phyloP scores from a whole-genome alignment of 2,329 filamentous ascomycete genomes.

The Aspergillus eucalypticola region DNA sequence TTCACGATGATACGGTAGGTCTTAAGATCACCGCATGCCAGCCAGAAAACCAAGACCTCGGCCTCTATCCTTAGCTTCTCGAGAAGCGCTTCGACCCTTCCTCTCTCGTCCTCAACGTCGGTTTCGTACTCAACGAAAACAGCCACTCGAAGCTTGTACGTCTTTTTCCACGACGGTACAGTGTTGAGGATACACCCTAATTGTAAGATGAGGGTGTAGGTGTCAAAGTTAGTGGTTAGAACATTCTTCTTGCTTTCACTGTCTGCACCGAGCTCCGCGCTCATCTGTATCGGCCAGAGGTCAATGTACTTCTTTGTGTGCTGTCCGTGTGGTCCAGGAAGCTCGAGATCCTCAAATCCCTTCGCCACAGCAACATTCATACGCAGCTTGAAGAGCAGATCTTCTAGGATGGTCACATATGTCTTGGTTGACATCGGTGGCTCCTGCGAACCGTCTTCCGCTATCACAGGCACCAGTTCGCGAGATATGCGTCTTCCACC shows the following conservation, averaged over 20 bases:
- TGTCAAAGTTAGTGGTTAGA: constrained; percentile 87
- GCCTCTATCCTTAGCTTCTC: constrained; percentile 82
- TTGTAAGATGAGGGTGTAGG: constrained; percentile 83
- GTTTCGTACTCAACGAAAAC: constrained; percentile 89
- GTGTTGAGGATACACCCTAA: constrained; percentile 82
- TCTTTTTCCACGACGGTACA: constrained; percentile 75
- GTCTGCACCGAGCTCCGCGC: constrained; percentile 72
- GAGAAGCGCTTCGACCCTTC: constrained; percentile 69
- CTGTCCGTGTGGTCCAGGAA: constrained; percentile 60
- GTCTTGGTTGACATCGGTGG: constrained; percentile 68
- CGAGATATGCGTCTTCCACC: constrained; percentile 24
- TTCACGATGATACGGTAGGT: constrained; percentile 80
- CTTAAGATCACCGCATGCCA: constrained; percentile 70
- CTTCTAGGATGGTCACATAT: constrained; percentile 81
- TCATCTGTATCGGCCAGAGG: constrained; percentile 93
- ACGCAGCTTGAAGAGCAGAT: constrained; percentile 72
- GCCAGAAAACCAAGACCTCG: constrained; percentile 76
- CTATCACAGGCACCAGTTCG: constrained; percentile 34
- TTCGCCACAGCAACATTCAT: constrained; percentile 84
- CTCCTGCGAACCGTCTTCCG: constrained; percentile 68
- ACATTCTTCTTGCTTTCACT: constrained; percentile 64
- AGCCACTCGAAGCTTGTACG: constrained; percentile 71
- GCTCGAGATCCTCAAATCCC: constrained; percentile 74
- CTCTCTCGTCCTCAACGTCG: constrained; percentile 76
- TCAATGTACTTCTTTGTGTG: constrained; percentile 78